These are phyloP conservation scores for Yarrowia sp. DNA, from an alignment of 805 yeast species.

Conservation along the genomic window DNA sequence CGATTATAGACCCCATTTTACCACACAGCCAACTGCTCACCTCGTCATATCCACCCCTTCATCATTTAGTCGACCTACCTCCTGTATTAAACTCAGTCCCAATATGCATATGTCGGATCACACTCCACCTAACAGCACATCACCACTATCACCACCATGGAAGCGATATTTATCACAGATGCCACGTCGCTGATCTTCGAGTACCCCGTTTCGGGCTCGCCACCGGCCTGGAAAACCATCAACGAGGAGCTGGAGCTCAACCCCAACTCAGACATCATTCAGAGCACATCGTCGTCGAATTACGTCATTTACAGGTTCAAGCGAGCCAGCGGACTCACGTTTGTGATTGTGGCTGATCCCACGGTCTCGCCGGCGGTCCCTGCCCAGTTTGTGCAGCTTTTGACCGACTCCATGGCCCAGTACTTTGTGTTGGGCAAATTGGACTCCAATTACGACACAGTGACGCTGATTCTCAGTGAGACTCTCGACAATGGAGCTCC, in stretches of 20 bases:
- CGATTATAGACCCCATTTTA: no score
- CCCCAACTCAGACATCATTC: background rate
- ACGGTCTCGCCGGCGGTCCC: slow-evolving; percentile 63
- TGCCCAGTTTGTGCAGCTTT: slow-evolving; percentile 57
- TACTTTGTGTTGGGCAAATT: slow-evolving; percentile 66
- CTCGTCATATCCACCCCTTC: no score
- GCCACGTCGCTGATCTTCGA: slow-evolving; percentile 16
- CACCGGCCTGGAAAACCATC: slow-evolving; percentile 21
- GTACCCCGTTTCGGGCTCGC: slow-evolving; percentile 34
- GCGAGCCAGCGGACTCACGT: background rate
- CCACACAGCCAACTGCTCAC: no score
- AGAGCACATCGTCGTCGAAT: slow-evolving; percentile 11
- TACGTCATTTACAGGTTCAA: slow-evolving; percentile 27
- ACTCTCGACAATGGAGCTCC: slow-evolving; percentile 83
- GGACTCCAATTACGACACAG: slow-evolving; percentile 71
- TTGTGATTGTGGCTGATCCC: slow-evolving; percentile 49
- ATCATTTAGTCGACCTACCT: no score
- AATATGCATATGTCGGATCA: background rate
- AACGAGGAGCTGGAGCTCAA: background rate
- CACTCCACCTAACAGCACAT: background rate
- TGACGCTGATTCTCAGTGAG: slow-evolving; percentile 74
- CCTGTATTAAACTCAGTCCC: background rate
- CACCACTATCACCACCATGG: slow-evolving; percentile 8
- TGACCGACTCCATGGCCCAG: slow-evolving; percentile 65
- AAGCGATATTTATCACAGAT: slow-evolving; percentile 16